Evolutionary conservation across 1,139 yeast species (phyloP), one percentile per base, ranked within the genome.

Genomic region (Taphrina populina): DNA sequence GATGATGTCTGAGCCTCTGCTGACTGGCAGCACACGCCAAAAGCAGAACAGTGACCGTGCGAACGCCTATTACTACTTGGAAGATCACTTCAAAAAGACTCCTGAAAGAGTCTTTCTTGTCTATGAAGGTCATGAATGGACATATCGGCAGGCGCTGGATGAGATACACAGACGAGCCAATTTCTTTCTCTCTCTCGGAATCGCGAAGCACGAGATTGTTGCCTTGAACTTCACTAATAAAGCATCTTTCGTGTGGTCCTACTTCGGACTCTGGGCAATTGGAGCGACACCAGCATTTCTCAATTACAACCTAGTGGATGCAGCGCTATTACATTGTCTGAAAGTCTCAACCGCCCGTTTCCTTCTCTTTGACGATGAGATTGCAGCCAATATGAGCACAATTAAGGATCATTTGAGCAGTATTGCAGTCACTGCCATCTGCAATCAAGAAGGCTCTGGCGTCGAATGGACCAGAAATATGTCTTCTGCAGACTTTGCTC

Each of bases 241-340:
- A 20, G 47, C 56, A n/a, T 29, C 35, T 35, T 52, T 52, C 17
- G 32, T 41, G 24, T 52, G 40, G 41, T 41, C 56, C 4, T 33
- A 33, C 44, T 24, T 52, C 13, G 56, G 49, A 15, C 19, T 52
- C 13, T 41, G 49, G 49, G 27, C 49, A 17, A 52, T 52, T n/a
- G 56, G 56, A 27, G 56, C 49, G 15, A 34, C 37, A n/a, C 49
- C 56, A 3, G 49, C 49, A 20, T 43, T 52, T 10, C 20, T 52
- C 35, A 52, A 52, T 23, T 43, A 82, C 71, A 90, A 88, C 68
- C 76, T 86, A 54, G 75, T 78, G 56, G 92, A 85, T 44, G 76
- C 77, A 59, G 84, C 95, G 0, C 75, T 90, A 62, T 78, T 82
- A 17, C 97, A 92, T 70, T 88, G 95, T 63, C 73, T 90, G 65